Evolutionary conservation across 805 yeast genomes (phyloP).

Genomic region (Aciculoconidium aculeatum): DNA sequence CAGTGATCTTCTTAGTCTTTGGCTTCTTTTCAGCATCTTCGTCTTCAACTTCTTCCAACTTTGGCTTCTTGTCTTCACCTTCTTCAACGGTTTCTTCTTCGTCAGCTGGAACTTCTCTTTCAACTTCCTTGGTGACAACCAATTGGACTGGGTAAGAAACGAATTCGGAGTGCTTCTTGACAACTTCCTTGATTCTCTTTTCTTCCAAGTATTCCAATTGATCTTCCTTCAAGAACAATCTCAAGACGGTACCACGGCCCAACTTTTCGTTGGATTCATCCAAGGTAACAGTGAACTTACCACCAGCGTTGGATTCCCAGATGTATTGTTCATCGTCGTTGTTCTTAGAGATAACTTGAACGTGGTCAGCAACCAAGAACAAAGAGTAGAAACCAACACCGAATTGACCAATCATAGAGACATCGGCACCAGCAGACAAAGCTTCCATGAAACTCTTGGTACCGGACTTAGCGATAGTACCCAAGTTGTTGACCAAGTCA

Average conservation of each 20-base stretch:
- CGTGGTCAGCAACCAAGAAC: slow-evolving; percentile 98
- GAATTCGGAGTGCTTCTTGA: slow-evolving; percentile 98
- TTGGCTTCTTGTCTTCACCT: slow-evolving; percentile 59
- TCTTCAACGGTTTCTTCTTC: slow-evolving; percentile 45
- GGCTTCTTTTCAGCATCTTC: slow-evolving; percentile 57
- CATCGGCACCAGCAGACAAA: slow-evolving; percentile 98
- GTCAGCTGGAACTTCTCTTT: slow-evolving; percentile 90
- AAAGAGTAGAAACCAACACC: slow-evolving; percentile 99
- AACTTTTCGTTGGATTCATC: slow-evolving; percentile 83
- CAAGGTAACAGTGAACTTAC: slow-evolving; percentile 92
- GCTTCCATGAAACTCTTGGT: slow-evolving; percentile 99
- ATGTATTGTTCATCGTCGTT: slow-evolving; percentile 99
- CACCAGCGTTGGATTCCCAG: slow-evolving; percentile 99
- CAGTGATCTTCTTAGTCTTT: slow-evolving; percentile 86
- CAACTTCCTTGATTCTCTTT: slow-evolving; percentile 98
- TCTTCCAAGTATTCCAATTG: slow-evolving; percentile 99
- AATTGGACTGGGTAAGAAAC: slow-evolving; percentile 99
- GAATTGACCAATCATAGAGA: slow-evolving; percentile 99
- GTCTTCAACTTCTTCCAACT: slow-evolving; percentile 73
- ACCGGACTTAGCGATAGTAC: slow-evolving; percentile 99
- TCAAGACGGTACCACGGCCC: slow-evolving; percentile 91
- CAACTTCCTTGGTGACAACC: slow-evolving; percentile 97
- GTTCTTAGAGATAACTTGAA: slow-evolving; percentile 96
- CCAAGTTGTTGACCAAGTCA: slow-evolving; percentile 96
- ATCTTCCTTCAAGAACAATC: slow-evolving; percentile 97